Conservation (phyloP, 1,139 yeast genomes). For the Diutina pseudorugosa region DNA sequence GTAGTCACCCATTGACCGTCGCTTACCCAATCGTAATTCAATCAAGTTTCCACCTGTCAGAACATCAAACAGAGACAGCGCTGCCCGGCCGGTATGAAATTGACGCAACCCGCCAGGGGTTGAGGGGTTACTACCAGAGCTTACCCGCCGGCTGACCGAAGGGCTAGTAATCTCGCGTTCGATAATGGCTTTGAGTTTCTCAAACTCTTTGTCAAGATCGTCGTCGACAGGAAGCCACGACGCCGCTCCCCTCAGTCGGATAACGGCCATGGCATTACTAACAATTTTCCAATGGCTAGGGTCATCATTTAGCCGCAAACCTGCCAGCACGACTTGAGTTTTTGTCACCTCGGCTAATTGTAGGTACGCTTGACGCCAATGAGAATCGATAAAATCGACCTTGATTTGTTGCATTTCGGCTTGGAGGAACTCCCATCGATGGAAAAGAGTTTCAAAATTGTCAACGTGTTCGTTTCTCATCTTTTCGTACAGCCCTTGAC, state of each 20-base stretch:
- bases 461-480: not conserved
- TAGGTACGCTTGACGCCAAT: not conserved
- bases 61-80: not conserved
- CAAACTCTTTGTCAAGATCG: not conserved
- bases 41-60: not conserved
- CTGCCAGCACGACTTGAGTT: not conserved
- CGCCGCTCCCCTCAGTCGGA: not conserved
- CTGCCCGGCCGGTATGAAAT: conserved; percentile 1
- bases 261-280: not conserved
- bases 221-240: not conserved
- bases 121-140: not conserved
- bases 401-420: not conserved
- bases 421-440: not conserved
- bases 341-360: not conserved
- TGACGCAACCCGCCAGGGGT: conserved; percentile 4
- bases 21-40: not conserved
- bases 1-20: not conserved
- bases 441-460: not conserved
- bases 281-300: not conserved
- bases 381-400: not conserved
- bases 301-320: not conserved
- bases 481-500: not conserved
- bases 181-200: not conserved
- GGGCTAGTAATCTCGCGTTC: not conserved
- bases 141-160: not conserved